Conservation (phyloP, 2,329 filamentous ascomycete species). For the Cladosporium velox region DNA sequence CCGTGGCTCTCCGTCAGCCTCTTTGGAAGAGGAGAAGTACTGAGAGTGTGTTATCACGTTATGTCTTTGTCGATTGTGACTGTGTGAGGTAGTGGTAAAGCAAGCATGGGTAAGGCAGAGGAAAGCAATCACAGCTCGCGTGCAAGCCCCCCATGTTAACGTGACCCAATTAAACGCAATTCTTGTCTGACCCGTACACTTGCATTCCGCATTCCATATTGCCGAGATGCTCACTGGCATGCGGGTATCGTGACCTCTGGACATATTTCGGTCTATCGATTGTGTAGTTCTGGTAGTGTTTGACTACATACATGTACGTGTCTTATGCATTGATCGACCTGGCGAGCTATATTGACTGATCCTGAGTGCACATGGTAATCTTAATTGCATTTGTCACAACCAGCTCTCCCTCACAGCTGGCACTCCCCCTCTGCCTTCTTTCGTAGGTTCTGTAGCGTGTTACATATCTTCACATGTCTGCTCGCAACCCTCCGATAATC, state of each 20-base stretch:
- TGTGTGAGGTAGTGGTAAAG: not conserved
- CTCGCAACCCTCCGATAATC: not conserved
- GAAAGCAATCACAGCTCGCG: constrained; percentile 5
- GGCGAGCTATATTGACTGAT: not conserved
- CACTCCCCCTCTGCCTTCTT: not conserved
- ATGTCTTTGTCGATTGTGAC: not conserved
- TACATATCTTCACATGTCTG: not conserved
- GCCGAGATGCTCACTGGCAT: not conserved
- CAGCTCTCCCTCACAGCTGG: not conserved
- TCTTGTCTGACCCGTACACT: constrained; percentile 1
- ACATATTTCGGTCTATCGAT: not conserved
- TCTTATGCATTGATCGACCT: not conserved
- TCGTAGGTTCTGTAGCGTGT: not conserved
- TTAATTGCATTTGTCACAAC: not conserved
- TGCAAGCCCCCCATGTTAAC: not conserved
- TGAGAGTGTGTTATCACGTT: not conserved
- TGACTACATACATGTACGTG: not conserved
- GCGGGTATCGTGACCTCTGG: not conserved
- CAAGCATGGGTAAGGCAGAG: not conserved
- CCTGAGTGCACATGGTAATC: not conserved
- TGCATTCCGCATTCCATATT: not conserved
- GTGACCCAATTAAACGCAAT: constrained; percentile 12
- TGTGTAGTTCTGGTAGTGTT: not conserved
- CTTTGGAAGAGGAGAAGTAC: not conserved
- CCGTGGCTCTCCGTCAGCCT: not conserved